A percentile compares a stretch with the other conserved stretches of the same genome.
phyloP scores from a whole-genome alignment of 2,329 filamentous ascomycete species.

The Aspergillus latus region DNA sequence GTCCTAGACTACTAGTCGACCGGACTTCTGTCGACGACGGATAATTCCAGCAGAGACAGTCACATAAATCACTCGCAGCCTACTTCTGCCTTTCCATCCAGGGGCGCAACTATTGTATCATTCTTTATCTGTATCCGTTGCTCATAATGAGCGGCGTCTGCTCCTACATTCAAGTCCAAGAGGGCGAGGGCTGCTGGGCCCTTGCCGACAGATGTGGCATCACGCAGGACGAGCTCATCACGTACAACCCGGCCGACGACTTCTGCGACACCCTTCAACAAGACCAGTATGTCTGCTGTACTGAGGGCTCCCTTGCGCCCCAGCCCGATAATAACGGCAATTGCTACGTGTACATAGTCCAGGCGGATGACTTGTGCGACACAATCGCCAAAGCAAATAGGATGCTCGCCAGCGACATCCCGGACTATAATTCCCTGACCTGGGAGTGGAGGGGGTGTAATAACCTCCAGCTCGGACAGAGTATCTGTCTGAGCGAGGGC shows the following conservation, averaged over 20 bases:
- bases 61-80: neutral
- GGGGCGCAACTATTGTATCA: too few species aligned
- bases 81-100: too few species aligned
- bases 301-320: conserved; percentile 25
- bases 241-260: conserved; percentile 17
- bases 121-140: too few species aligned
- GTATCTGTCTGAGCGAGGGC: conserved; percentile 45
- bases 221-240: conserved; percentile 11
- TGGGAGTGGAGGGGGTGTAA: conserved; percentile 48
- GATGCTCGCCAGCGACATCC: conserved; percentile 40
- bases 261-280: conserved; percentile 11
- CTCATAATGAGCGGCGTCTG: conserved; percentile 1
- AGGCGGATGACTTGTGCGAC: conserved; percentile 34
- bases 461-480: conserved; percentile 27
- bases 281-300: conserved; percentile 29
- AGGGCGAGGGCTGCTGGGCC: conserved; percentile 13
- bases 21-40: too few species aligned
- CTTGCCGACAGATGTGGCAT: conserved; percentile 15
- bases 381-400: conserved; percentile 27
- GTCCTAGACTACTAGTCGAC: too few species aligned
- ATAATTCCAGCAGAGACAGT: too few species aligned
- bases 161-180: conserved; percentile 2
- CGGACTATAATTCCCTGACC: conserved; percentile 43
- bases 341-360: conserved; percentile 39
- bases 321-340: conserved; percentile 39